A percentile compares a stretch with the other conserved stretches of the same genome.
Evolutionary conservation across 1,284 basidiomycete genomes (phyloP).

Genomic region (Rhodotorula mucilaginosa): DNA sequence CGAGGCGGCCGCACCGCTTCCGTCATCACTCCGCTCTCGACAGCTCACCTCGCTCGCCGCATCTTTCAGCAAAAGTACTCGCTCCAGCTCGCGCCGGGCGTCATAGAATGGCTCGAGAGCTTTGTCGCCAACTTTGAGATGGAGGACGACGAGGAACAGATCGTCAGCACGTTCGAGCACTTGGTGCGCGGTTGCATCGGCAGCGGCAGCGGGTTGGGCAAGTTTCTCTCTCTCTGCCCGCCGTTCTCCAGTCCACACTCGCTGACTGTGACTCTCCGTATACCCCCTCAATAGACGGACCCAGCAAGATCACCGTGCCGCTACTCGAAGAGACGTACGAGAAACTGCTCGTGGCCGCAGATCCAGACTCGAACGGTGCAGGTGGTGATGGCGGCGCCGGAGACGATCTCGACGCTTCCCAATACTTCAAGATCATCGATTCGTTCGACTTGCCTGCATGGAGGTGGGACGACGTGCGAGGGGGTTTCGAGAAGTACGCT

Average conservation of each 20-base stretch:
- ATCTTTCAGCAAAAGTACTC: conserved; percentile 36
- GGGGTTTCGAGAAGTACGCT: conserved; percentile 73
- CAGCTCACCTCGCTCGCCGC: conserved; percentile 30
- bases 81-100: conserved; percentile 35
- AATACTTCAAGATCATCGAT: conserved; percentile 79
- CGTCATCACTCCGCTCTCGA: background rate
- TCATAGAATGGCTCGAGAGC: conserved; percentile 31
- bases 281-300: background rate
- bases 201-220: conserved; percentile 32
- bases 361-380: background rate
- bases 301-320: conserved; percentile 56
- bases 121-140: conserved; percentile 20
- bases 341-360: conserved; percentile 67
- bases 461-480: conserved; percentile 79
- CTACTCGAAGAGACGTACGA: conserved; percentile 79
- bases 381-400: background rate
- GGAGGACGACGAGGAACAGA: conserved; percentile 25
- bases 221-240: background rate
- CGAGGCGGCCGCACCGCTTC: background rate
- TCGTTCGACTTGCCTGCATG: conserved; percentile 92
- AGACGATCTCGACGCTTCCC: conserved; percentile 66
- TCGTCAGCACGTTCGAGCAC: conserved; percentile 27
- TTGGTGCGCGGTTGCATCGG: conserved; percentile 29
- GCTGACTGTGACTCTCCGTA: too few relatives aligned
- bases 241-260: too few relatives aligned